Evolutionary conservation across 2,329 filamentous ascomycete genomes (phyloP), one percentile per base, ranked within the genome.

Genomic region (Macroventuria anomochaeta): DNA sequence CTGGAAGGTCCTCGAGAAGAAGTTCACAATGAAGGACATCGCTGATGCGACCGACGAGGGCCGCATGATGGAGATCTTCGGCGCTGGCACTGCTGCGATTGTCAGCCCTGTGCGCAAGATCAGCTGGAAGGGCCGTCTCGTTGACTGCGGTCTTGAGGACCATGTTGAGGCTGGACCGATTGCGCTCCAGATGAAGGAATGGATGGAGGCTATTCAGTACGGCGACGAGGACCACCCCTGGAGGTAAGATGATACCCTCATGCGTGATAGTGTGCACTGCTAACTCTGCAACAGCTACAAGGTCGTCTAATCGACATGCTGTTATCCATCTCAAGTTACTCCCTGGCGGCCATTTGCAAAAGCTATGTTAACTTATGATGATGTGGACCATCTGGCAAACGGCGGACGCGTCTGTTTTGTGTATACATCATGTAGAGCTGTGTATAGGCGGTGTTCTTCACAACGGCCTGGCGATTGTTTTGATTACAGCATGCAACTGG

Each of bases 131-230:
- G 92, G 89, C 46, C 81, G 89, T 68, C 73, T 89, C 58, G 87
- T 99, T 23, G 83, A 90, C 68, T 97, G 95, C 74, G 93, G 93
- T 3, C 79, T 99, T 62, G 85, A 84, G 73, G 86, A 90, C 64
- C 81, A 85, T 40, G 85, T 96, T 76, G 93, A 99, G 80, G 92
- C 91, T 10, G 95, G 95, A 36, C 88, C 93, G 70, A 82, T 97
- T 68, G 89, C 95, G 8, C 79, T 86, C 67, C 85, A 85, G 76
- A 93, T 99, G 88, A 96, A 96, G 85, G 85, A 88, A 68, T 99
- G 95, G 95, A 97, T 99, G 59, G 93, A 96, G 80, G 88, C 80
- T 23, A 93, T 96, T 64, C 93, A 97, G 79, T 97, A 97, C 73
- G 95, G 95, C 59, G 93, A 97, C 61, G 85, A 91, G 73, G 70